Conservation (phyloP, 441 rosid genomes). For the Kokia cookei region DNA sequence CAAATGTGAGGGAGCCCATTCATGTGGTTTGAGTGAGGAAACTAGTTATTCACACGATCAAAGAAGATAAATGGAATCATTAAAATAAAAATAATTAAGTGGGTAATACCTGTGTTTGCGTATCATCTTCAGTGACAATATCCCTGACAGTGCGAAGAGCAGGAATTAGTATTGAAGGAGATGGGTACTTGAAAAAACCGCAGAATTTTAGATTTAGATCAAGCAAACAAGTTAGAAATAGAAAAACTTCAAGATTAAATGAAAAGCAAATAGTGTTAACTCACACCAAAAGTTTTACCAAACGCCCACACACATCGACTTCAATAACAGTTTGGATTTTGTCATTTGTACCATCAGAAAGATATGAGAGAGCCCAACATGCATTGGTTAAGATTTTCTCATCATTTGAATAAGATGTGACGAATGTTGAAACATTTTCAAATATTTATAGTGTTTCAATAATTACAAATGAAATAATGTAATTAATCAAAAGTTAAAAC, state of each 20-base stretch:
- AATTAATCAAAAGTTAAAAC: too few species aligned
- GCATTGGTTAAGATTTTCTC: slow-evolving; percentile 93
- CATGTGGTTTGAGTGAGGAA: not conserved
- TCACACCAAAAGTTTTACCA: slow-evolving; percentile 66
- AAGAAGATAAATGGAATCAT: not conserved
- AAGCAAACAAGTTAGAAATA: slow-evolving; percentile 14
- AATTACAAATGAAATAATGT: too few species aligned
- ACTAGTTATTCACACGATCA: not conserved
- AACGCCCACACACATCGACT: slow-evolving; percentile 63
- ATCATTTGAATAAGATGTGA: slow-evolving; percentile 61
- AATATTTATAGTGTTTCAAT: too few species aligned
- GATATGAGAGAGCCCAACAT: slow-evolving; percentile 89
- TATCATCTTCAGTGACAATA: slow-evolving; percentile 83
- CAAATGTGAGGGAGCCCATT: not conserved
- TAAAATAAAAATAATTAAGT: not conserved
- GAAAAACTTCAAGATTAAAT: not conserved
- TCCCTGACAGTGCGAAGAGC: slow-evolving; percentile 86
- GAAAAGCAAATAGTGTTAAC: slow-evolving; percentile 12
- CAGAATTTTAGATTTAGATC: not conserved
- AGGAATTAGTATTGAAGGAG: slow-evolving; percentile 85
- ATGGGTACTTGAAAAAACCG: slow-evolving; percentile 47
- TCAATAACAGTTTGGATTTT: slow-evolving; percentile 82
- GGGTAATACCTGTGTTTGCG: slow-evolving; percentile 70
- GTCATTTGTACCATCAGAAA: slow-evolving; percentile 88
- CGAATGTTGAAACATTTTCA: too few species aligned